Conservation (phyloP, 495 filamentous ascomycete genomes). For the Aspergillus cavernicola region DNA sequence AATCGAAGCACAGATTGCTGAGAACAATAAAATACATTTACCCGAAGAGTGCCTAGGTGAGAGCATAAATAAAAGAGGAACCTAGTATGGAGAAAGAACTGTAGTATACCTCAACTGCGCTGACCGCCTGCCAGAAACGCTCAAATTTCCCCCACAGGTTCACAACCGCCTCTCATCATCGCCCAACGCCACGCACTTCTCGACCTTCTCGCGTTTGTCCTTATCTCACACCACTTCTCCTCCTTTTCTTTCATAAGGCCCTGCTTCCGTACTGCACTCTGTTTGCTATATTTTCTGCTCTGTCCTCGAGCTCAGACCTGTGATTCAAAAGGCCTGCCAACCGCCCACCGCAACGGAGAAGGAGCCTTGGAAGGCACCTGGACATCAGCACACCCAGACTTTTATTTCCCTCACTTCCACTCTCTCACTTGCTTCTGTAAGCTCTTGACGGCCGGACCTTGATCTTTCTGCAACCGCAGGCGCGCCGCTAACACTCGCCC, state of each 20-base stretch:
- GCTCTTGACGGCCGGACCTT: not conserved
- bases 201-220: conserved; percentile 20
- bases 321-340: conserved; percentile 2
- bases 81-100: not conserved
- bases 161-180: conserved; percentile 25
- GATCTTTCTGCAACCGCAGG: not conserved
- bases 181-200: conserved; percentile 33
- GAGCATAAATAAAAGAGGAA: not conserved
- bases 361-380: not conserved
- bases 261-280: not conserved
- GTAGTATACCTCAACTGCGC: too few relatives aligned
- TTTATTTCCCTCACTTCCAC: not conserved
- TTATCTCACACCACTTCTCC: conserved; percentile 8
- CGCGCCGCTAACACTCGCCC: conserved; percentile 1
- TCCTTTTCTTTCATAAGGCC: not conserved
- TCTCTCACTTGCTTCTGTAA: not conserved
- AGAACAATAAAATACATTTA: too few relatives aligned
- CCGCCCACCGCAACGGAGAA: conserved; percentile 11
- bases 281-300: not conserved
- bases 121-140: conserved; percentile 36
- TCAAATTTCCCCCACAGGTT: conserved; percentile 4
- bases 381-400: not conserved
- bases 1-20: not conserved
- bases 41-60: not conserved
- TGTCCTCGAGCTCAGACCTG: too few relatives aligned